Evolutionary conservation across 2,329 filamentous ascomycete genomes (phyloP).

Genomic region (Exserohilum turcica): DNA sequence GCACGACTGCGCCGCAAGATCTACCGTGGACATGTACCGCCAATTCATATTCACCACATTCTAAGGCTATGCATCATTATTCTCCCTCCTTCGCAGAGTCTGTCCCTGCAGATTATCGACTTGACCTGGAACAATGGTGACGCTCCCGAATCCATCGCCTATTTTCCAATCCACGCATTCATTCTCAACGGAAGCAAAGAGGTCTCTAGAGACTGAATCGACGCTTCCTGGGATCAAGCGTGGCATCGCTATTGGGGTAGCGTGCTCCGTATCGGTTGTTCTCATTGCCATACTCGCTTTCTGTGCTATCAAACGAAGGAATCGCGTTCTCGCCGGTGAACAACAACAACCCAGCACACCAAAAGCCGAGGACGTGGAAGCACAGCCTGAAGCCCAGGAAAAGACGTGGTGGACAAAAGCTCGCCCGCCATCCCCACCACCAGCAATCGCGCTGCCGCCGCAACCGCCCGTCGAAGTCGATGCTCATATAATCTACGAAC

Average conservation of each 20-base stretch:
- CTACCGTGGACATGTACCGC: background rate
- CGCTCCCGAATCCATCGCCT: constrained; percentile 3
- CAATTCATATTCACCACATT: constrained; percentile 9
- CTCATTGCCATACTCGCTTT: constrained; percentile 30
- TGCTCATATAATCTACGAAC: constrained; percentile 26
- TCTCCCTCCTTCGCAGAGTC: background rate
- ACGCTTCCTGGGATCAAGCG: constrained; percentile 38
- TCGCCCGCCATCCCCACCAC: background rate
- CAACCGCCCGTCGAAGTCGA: constrained; percentile 29
- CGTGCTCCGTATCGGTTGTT: constrained; percentile 28
- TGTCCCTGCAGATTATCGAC: background rate
- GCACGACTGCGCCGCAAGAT: constrained; percentile 16
- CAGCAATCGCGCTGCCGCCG: background rate
- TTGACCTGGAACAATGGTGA: constrained; percentile 7
- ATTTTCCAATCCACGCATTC: background rate
- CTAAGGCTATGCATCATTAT: constrained; percentile 1
- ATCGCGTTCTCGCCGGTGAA: constrained; percentile 9
- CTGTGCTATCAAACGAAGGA: constrained; percentile 29
- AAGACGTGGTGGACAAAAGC: constrained; percentile 14
- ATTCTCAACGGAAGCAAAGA: constrained; percentile 2
- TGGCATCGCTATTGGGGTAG: constrained; percentile 37
- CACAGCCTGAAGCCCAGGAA: constrained; percentile 20
- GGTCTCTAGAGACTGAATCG: constrained; percentile 6
- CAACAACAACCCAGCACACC: background rate
- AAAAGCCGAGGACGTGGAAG: constrained; percentile 9